phyloP scores from a whole-genome alignment of 148 eudicot species.

The Rhododendron molle region DNA sequence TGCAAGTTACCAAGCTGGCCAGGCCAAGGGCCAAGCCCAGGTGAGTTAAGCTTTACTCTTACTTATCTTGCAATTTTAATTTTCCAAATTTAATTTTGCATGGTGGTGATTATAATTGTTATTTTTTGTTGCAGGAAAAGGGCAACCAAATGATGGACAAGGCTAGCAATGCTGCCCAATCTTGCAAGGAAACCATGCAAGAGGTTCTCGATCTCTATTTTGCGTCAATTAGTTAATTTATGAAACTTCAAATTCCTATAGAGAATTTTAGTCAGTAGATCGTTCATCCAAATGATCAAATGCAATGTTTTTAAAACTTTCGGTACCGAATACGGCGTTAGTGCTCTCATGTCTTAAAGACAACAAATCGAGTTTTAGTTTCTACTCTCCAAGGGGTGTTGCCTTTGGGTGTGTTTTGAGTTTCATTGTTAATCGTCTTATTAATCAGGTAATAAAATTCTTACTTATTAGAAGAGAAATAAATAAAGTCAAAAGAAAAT shows the following conservation, averaged over 20 bases:
- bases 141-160: constrained; percentile 52
- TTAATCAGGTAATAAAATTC: too few relatives aligned
- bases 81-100: not conserved
- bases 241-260: not conserved
- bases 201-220: constrained; percentile 22
- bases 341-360: not conserved
- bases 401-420: too few relatives aligned
- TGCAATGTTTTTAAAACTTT: too few relatives aligned
- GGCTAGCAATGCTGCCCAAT: constrained; percentile 57
- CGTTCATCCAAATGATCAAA: not conserved
- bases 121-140: constrained; percentile 37
- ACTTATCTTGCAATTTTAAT: not conserved
- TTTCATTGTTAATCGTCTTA: too few relatives aligned
- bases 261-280: not conserved
- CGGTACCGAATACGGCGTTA: not conserved
- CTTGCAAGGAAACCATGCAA: constrained; percentile 48
- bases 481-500: not conserved
- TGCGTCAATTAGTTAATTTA: not conserved
- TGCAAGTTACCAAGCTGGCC: constrained; percentile 37
- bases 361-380: not conserved
- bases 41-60: constrained; percentile 6
- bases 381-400: not conserved
- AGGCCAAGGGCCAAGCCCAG: constrained; percentile 48
- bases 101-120: not conserved
- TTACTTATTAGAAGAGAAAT: too few relatives aligned